Base-by-base conservation (phyloP, 108 stramenopile genomes). In the Aurantiochytrium sp. region DNA sequence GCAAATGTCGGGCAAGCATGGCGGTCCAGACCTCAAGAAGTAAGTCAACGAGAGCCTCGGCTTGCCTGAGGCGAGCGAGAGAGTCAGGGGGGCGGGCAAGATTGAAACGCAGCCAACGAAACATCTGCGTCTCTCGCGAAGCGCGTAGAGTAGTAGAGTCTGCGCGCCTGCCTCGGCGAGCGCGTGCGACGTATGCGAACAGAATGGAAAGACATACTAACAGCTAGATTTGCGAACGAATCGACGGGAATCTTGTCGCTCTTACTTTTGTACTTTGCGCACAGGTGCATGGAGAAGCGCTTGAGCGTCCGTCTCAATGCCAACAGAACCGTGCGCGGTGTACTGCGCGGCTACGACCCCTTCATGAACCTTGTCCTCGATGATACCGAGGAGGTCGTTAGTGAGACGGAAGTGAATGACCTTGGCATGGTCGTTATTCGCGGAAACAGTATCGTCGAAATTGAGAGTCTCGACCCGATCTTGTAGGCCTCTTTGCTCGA, bases 351-450 rank as follows among this genome's bases (percentile, higher is more conserved):
- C 28, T 92, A 91, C 60, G 92, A 92, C 64, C 91, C 89, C 53
- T 92, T 90, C 57, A 92, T 92, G 92, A 92, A 92, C 72, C 28
- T 92, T 5, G 92, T 92, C 23, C 72, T 92, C 3, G 90, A 91
- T 5, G 89, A 89, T 76, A 60, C 91, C 1, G 72, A 90, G 25
- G 44, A 87, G 44, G 64, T n/a, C 21, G 28, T 23, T 29, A 89
- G 64, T 5, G 91, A 90, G 21, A 76, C 29, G 10, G 90, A 72
- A 89, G 90, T 92, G 10, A 90, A 90, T 88, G 23, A 43, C 23
- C 21, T 71, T 19, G 55, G 87, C 87, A 55, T 58, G 58, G 87
- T 87, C 87, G 87, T 90, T 18, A 90, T 92, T 57, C 90, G 91
- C 14, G 91, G 91, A 21, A 90, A 89, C 58, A 92, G 90, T n/a